Conservation (phyloP, 495 filamentous ascomycete species). For the Penicillium canariense region DNA sequence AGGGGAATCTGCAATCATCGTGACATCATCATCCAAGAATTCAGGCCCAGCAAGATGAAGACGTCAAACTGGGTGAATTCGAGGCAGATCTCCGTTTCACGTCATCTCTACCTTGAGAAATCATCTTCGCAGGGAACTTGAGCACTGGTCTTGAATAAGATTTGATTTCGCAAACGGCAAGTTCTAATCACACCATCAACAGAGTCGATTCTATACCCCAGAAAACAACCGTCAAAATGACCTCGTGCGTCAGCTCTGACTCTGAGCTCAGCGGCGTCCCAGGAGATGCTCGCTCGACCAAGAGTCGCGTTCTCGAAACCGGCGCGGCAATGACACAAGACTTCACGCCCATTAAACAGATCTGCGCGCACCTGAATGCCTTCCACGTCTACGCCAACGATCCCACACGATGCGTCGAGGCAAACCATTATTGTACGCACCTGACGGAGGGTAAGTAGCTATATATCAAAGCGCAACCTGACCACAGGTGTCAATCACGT, state of each 20-base stretch:
- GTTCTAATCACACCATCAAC: background rate
- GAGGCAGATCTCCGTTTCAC: background rate
- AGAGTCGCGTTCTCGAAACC: conserved; percentile 62
- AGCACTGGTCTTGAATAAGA: no score
- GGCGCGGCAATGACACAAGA: conserved; percentile 62
- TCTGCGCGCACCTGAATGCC: conserved; percentile 84
- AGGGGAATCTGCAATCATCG: conserved; percentile 7
- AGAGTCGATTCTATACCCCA: background rate
- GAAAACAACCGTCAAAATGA: conserved; percentile 5
- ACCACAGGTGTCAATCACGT: background rate
- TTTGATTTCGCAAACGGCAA: background rate
- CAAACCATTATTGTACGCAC: conserved; percentile 85
- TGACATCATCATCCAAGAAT: conserved; percentile 16
- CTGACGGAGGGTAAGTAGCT: conserved; percentile 57
- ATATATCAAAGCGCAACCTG: background rate
- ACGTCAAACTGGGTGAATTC: no score
- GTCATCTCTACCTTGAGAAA: no score
- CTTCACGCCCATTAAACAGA: conserved; percentile 69
- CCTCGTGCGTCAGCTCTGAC: background rate
- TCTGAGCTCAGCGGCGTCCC: conserved; percentile 35
- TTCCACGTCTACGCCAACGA: conserved; percentile 79
- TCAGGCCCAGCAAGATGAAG: background rate
- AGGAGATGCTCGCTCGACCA: conserved; percentile 52
- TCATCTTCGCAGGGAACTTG: no score
- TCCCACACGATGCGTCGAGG: conserved; percentile 64